Conservation (phyloP, 2,329 filamentous ascomycete species). For the Magnaporthales sp. region DNA sequence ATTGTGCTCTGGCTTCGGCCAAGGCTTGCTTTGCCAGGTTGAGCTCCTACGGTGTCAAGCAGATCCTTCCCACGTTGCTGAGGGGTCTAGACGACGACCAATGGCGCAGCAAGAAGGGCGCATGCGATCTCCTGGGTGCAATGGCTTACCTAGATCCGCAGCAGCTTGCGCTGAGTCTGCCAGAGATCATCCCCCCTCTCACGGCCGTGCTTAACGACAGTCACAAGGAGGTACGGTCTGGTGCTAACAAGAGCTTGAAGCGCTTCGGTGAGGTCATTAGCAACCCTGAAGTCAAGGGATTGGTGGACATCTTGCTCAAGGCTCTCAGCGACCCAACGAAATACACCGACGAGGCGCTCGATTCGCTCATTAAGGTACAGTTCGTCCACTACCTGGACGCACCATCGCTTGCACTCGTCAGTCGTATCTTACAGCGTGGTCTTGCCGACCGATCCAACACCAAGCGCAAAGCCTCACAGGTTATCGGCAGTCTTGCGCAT, state of each 20-base stretch:
- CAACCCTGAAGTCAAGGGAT: constrained; percentile 91
- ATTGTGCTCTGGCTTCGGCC: constrained; percentile 84
- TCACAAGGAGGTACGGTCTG: constrained; percentile 89
- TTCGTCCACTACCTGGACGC: constrained; percentile 98
- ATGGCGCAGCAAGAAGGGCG: constrained; percentile 98
- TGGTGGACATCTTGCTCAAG: constrained; percentile 87
- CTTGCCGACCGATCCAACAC: constrained; percentile 85
- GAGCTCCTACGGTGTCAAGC: constrained; percentile 92
- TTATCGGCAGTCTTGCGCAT: constrained; percentile 95
- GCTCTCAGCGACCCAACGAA: constrained; percentile 96
- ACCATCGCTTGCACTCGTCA: constrained; percentile 87
- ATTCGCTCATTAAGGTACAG: constrained; percentile 93
- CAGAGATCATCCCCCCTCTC: constrained; percentile 92
- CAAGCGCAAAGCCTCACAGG: constrained; percentile 92
- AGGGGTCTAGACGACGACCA: constrained; percentile 90
- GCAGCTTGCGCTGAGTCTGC: constrained; percentile 83
- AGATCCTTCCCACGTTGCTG: constrained; percentile 84
- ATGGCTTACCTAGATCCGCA: constrained; percentile 98
- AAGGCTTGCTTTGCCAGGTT: constrained; percentile 90
- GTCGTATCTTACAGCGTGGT: constrained; percentile 89
- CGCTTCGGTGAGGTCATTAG: constrained; percentile 97
- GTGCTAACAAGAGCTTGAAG: constrained; percentile 92
- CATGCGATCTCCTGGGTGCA: constrained; percentile 89
- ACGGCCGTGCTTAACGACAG: constrained; percentile 93
- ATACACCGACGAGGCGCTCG: constrained; percentile 89